These are phyloP conservation scores for Phylloporus sp. DNA, from an alignment of 1,284 basidiomycete genomes.

Conservation along the genomic window DNA sequence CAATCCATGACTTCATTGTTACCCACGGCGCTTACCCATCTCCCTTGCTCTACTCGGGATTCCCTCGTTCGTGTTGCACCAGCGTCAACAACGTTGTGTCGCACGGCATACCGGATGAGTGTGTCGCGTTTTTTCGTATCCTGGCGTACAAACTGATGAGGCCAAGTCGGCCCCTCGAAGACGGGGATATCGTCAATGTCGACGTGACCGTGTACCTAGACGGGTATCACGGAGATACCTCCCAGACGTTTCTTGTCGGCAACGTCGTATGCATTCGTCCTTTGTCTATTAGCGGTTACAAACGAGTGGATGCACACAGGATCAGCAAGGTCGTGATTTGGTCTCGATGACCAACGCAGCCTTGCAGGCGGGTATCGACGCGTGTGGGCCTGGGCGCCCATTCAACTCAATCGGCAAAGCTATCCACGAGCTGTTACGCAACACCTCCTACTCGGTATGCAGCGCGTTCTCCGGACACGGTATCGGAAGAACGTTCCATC, in stretches of 20 bases:
- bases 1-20: constrained; percentile 74
- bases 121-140: constrained; percentile 25
- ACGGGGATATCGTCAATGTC: constrained; percentile 85
- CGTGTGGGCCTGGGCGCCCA: constrained; percentile 76
- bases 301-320: constrained; percentile 45
- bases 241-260: constrained; percentile 79
- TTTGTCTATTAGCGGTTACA: background rate
- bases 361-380: constrained; percentile 71
- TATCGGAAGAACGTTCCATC: constrained; percentile 85
- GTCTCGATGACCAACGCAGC: constrained; percentile 67
- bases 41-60: constrained; percentile 78
- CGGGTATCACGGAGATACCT: constrained; percentile 88
- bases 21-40: constrained; percentile 84
- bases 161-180: constrained; percentile 72
- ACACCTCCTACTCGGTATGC: constrained; percentile 64
- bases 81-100: constrained; percentile 85
- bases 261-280: constrained; percentile 55
- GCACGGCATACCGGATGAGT: constrained; percentile 91
- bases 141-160: background rate
- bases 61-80: constrained; percentile 88
- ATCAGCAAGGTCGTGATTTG: constrained; percentile 66
- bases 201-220: constrained; percentile 82
- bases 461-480: constrained; percentile 85
- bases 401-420: constrained; percentile 78
- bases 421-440: constrained; percentile 62